phyloP scores from a whole-genome alignment of 495 filamentous ascomycete species.

The Aspergillus kassunensis region DNA sequence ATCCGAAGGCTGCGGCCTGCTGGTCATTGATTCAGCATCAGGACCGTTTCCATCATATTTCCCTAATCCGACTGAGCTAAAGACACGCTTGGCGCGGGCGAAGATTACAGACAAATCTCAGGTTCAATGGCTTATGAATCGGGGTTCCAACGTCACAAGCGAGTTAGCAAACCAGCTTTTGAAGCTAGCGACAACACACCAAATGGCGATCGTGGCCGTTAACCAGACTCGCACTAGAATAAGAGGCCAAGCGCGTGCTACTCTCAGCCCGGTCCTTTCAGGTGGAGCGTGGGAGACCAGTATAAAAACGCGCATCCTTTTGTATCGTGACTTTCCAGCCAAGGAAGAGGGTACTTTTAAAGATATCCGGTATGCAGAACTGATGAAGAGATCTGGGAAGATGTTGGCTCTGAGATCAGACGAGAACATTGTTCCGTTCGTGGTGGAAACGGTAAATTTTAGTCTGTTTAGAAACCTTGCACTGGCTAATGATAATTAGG shows the following conservation, averaged over 20 bases:
- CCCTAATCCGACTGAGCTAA: conserved; percentile 45
- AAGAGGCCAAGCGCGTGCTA: conserved; percentile 48
- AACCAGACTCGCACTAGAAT: conserved; percentile 71
- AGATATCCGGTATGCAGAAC: conserved; percentile 37
- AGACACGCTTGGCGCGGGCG: conserved; percentile 26
- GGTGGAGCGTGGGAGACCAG: conserved; percentile 65
- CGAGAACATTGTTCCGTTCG: conserved; percentile 37
- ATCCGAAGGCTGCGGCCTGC: conserved; percentile 52
- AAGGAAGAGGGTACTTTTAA: conserved; percentile 7
- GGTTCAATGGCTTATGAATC: conserved; percentile 53
- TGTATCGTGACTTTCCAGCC: conserved; percentile 60
- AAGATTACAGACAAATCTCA: conserved; percentile 34
- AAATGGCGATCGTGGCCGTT: conserved; percentile 64
- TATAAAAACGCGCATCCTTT: conserved; percentile 60
- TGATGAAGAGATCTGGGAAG: conserved; percentile 42
- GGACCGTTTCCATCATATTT: conserved; percentile 71
- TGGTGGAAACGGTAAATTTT: conserved; percentile 36
- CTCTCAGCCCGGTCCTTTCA: conserved; percentile 68
- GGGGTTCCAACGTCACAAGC: conserved; percentile 59
- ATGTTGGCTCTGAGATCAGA: conserved; percentile 26
- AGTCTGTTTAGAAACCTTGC: neutral
- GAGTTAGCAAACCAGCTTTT: conserved; percentile 54
- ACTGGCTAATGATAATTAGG: conserved; percentile 16
- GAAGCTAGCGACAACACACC: conserved; percentile 63
- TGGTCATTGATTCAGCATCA: conserved; percentile 77